Percentiles rank a stretch among this genome's conserved stretches.
Evolutionary conservation across 2,329 filamentous ascomycete species (phyloP).

Genomic region (Apiospora malaysiana): DNA sequence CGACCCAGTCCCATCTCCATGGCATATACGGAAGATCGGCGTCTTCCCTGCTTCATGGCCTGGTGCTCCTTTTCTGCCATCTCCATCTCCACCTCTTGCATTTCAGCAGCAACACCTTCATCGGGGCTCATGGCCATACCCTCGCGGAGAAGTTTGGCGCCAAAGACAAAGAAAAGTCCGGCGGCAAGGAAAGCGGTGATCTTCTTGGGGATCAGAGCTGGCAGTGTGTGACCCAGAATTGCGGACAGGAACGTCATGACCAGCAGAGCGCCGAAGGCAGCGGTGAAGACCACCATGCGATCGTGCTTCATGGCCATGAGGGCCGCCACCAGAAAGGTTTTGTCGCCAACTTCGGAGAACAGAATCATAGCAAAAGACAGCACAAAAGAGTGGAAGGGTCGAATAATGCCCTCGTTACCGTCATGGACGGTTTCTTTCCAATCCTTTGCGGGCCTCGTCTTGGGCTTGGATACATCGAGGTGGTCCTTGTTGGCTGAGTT

Average conservation of each 20-base stretch:
- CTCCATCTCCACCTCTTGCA: constrained; percentile 95
- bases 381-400: constrained; percentile 84
- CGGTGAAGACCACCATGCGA: constrained; percentile 89
- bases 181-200: constrained; percentile 88
- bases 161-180: constrained; percentile 87
- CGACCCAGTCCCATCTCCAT: constrained; percentile 79
- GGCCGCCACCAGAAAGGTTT: constrained; percentile 95
- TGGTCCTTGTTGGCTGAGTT: constrained; percentile 70
- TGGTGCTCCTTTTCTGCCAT: constrained; percentile 90
- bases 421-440: constrained; percentile 49
- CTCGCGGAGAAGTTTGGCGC: constrained; percentile 81
- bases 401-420: constrained; percentile 66
- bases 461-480: constrained; percentile 56
- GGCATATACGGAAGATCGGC: constrained; percentile 72
- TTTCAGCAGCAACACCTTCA: constrained; percentile 93
- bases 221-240: constrained; percentile 89
- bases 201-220: constrained; percentile 86
- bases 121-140: constrained; percentile 87
- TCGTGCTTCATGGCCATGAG: constrained; percentile 99
- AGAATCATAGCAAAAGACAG: constrained; percentile 97
- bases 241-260: constrained; percentile 96
- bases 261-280: constrained; percentile 89
- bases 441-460: constrained; percentile 39
- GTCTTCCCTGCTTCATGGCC: constrained; percentile 68
- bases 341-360: constrained; percentile 96